phyloP scores from a whole-genome alignment of 2,329 filamentous ascomycete genomes.

The Kalaharituber pfeilii region DNA sequence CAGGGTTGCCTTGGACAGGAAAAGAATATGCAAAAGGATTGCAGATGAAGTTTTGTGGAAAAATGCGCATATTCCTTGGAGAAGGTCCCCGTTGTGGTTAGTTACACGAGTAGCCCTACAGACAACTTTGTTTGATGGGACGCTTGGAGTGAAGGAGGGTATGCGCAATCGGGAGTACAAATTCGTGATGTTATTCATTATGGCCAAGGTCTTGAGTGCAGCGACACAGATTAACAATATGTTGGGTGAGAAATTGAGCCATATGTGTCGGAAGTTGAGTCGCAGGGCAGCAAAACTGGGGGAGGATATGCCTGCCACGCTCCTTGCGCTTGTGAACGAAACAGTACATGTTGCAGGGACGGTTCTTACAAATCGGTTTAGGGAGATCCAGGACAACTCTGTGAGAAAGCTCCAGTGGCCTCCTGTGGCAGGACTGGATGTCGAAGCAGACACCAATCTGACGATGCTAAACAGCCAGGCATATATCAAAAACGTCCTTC shows the following conservation, averaged over 20 bases:
- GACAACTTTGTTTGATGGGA: constrained; percentile 16
- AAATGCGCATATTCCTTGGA: constrained; percentile 31
- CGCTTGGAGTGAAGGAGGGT: too few relatives aligned
- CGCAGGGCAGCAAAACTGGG: too few relatives aligned
- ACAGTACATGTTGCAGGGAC: too few relatives aligned
- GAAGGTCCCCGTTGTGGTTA: constrained; percentile 38
- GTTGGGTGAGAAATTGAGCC: too few relatives aligned
- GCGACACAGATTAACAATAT: too few relatives aligned
- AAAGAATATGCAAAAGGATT: constrained; percentile 34
- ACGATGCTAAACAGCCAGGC: background rate
- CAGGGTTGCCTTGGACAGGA: constrained; percentile 4
- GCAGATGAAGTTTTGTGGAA: constrained; percentile 39
- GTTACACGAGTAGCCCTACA: constrained; percentile 38
- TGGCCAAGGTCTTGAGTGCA: background rate
- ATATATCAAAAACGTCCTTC: background rate
- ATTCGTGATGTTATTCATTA: background rate
- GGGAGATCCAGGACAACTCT: too few relatives aligned
- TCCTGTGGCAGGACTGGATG: too few relatives aligned
- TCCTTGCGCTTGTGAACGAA: too few relatives aligned
- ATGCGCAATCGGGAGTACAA: background rate
- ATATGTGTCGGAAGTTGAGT: too few relatives aligned
- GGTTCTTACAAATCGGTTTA: too few relatives aligned
- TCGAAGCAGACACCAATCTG: background rate
- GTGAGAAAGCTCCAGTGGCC: too few relatives aligned
- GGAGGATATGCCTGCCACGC: too few relatives aligned